These are phyloP conservation scores for Aureobasidium zeae DNA, from an alignment of 2,329 filamentous ascomycete species.

Conservation along the genomic window DNA sequence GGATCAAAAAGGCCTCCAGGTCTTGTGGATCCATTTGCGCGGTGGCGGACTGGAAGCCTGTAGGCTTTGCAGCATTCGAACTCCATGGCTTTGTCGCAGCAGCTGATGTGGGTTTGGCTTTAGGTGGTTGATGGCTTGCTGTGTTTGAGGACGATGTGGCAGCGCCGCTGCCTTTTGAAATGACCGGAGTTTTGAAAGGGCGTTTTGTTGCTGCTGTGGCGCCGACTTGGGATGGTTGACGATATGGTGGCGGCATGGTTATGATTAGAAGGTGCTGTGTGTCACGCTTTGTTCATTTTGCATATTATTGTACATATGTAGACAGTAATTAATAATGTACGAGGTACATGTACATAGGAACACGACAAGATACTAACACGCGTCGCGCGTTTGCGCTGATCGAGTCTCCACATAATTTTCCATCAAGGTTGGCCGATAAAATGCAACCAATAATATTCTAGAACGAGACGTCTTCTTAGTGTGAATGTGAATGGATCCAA, in stretches of 20 bases:
- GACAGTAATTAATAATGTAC: too few species aligned
- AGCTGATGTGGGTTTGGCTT: background rate
- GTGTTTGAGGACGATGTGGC: background rate
- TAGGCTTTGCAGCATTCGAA: background rate
- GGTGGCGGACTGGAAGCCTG: constrained; percentile 7
- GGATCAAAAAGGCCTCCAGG: constrained; percentile 5
- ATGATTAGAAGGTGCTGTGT: too few species aligned
- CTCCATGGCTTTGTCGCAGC: constrained; percentile 3
- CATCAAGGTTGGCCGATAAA: too few species aligned
- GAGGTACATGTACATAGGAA: too few species aligned
- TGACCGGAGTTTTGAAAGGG: constrained; percentile 5
- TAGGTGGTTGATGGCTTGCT: background rate
- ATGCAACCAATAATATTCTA: too few species aligned
- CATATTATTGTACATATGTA: too few species aligned
- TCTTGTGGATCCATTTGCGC: background rate
- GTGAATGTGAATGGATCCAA: too few species aligned
- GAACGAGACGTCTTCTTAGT: too few species aligned
- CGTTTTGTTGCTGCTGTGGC: constrained; percentile 13
- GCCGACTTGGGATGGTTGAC: constrained; percentile 12
- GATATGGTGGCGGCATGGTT: constrained; percentile 9
- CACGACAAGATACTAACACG: too few species aligned
- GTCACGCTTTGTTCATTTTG: too few species aligned
- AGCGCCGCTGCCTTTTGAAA: background rate
- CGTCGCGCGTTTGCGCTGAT: too few species aligned
- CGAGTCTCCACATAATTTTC: too few species aligned